These are phyloP conservation scores for Wallacemonas sp. DNA, from an alignment of 208 protist species.

Conservation along the genomic window DNA sequence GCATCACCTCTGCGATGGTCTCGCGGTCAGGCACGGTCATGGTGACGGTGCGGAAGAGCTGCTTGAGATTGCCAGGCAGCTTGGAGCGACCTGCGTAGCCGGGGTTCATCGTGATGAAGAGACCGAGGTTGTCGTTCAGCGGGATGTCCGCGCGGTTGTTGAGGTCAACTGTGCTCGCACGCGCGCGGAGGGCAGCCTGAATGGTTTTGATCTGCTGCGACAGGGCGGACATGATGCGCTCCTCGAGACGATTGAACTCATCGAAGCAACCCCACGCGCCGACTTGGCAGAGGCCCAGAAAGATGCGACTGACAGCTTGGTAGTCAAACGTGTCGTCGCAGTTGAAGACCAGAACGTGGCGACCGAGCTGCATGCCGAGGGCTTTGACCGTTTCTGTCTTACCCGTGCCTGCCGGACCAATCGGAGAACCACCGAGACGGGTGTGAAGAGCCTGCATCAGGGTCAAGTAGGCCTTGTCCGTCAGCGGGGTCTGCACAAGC, in stretches of 20 bases:
- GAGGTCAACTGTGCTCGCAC: slow-evolving; percentile 84
- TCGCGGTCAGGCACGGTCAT: slow-evolving; percentile 99
- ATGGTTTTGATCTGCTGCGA: slow-evolving; percentile 99
- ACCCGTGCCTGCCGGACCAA: slow-evolving; percentile 98
- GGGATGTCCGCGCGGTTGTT: slow-evolving; percentile 79
- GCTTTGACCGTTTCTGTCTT: slow-evolving; percentile 99
- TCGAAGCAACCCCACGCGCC: slow-evolving; percentile 99
- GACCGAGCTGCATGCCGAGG: slow-evolving; percentile 96
- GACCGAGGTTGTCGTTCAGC: slow-evolving; percentile 94
- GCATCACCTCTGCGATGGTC: slow-evolving; percentile 99
- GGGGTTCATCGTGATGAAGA: slow-evolving; percentile 99
- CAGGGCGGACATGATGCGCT: slow-evolving; percentile 99
- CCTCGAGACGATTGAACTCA: slow-evolving; percentile 99
- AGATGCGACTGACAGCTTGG: slow-evolving; percentile 98
- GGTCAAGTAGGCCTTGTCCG: slow-evolving; percentile 98
- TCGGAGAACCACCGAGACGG: slow-evolving; percentile 96
- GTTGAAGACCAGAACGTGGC: slow-evolving; percentile 99
- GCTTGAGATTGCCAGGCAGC: slow-evolving; percentile 99
- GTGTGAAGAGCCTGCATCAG: slow-evolving; percentile 98
- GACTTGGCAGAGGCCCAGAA: slow-evolving; percentile 99
- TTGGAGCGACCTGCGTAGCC: slow-evolving; percentile 99
- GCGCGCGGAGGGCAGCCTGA: slow-evolving; percentile 89
- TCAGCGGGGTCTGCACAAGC: slow-evolving; percentile 99
- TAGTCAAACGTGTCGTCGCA: slow-evolving; percentile 99
- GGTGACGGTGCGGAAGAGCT: slow-evolving; percentile 98